Evolutionary conservation across 306 rosid genomes (phyloP).

Genomic region (Fragaria ananassa): DNA sequence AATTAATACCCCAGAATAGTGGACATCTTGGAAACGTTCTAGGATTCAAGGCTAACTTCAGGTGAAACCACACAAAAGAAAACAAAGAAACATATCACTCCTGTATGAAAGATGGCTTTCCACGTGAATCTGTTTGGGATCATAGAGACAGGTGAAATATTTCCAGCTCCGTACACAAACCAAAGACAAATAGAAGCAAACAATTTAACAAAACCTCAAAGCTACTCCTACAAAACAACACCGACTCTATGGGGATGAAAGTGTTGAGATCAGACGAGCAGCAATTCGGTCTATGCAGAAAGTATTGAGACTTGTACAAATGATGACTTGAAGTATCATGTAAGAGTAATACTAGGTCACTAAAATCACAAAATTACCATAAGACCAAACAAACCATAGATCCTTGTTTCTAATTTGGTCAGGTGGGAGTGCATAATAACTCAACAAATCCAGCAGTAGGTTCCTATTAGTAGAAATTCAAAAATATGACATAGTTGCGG

Average conservation of each 20-base stretch:
- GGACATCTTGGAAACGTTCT: not conserved
- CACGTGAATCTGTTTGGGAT: not conserved
- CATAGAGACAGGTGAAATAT: not conserved
- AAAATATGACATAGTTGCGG: not conserved
- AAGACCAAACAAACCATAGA: not conserved
- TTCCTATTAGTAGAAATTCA: no score
- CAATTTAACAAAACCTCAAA: not conserved
- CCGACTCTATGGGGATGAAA: not conserved
- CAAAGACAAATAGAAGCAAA: not conserved
- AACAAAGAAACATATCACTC: not conserved
- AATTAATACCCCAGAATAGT: not conserved
- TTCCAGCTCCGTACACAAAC: not conserved
- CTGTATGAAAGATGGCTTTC: not conserved
- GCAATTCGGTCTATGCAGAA: not conserved
- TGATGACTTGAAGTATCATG: not conserved
- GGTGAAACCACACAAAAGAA: not conserved
- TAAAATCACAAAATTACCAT: not conserved
- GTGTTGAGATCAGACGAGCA: not conserved
- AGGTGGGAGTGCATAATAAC: not conserved
- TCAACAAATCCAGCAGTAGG: not conserved
- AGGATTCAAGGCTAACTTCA: not conserved
- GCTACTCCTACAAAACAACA: not conserved
- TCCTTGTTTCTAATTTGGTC: not conserved
- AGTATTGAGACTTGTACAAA: not conserved
- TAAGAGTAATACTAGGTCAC: not conserved